Base-by-base conservation (phyloP, 352 stramenopile species). In the Pythium coloratum region DNA sequence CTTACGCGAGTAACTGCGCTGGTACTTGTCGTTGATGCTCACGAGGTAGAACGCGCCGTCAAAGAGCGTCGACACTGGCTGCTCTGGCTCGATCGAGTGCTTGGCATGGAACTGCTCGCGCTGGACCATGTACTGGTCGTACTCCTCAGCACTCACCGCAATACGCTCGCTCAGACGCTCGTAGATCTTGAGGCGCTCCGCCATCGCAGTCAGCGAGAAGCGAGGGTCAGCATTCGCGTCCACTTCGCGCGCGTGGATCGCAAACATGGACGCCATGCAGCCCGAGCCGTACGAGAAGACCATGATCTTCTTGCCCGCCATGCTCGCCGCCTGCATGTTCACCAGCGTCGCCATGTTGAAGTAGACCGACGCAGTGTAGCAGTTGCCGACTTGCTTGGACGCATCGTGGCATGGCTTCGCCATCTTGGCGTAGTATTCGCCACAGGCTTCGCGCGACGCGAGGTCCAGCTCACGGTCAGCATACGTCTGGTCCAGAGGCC, bases 201-300 rank as follows among this genome's bases (percentile, higher is more conserved):
- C 82, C 67, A 99, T 99, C 44, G 86, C 82, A 32, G 84, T 75
- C 56, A 99, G 77, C 4, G 88, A 95, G 70, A 99, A 99, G 59
- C 62, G 36, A 76, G 61, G 12, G 61, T 62, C 34, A 58, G 64
- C 40, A 65, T 54, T 32, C 56, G 62, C 49, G 70, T 62, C 40
- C 18, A 73, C 32, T 61, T 36, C 16, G 5, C 77, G 75, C 3
- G 61, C 75, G 6, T 77, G 76, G 46, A 98, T 73, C 33, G 81
- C 76, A 75, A 98, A 99, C 95, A 99, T 99, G 46, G 94, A 97
- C 32, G 96, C 96, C 51, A 99, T 79, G 34, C 95, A 94, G 38
- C 97, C 97, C 8, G 93, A 98, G 40, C 97, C 97, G 78, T 99
- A 99, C 44, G 94, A 98, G 76, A 99, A 99, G 9, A 99, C 76